Percentiles rank a stretch among this genome's conserved stretches.
Conservation (phyloP, 2,329 filamentous ascomycete genomes). For the Penicillium sclerotigenum region DNA sequence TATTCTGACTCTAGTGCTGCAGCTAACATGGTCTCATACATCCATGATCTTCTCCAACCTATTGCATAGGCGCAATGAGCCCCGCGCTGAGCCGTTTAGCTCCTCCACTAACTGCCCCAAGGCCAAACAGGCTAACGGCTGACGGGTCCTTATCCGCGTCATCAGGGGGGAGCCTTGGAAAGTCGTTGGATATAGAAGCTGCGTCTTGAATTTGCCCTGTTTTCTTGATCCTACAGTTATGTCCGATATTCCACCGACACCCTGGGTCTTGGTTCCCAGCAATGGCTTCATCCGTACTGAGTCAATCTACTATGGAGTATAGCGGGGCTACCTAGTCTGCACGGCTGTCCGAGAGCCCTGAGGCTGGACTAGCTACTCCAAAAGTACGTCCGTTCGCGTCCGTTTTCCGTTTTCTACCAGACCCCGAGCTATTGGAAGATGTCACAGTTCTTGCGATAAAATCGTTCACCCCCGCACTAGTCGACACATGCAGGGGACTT, state of each 20-base stretch:
- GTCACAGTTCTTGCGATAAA: neutral
- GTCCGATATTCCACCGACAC: neutral
- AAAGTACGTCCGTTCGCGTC: constrained; percentile 3
- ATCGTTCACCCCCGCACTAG: neutral
- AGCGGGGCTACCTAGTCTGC: constrained; percentile 4
- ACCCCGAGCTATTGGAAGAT: neutral
- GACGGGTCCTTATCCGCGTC: neutral
- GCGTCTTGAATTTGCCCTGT: neutral
- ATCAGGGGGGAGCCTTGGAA: neutral
- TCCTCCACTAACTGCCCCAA: neutral
- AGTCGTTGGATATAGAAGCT: neutral
- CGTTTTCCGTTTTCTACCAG: neutral
- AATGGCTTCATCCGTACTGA: neutral
- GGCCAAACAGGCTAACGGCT: neutral
- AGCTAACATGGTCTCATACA: neutral
- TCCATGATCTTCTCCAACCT: neutral
- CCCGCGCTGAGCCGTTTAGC: constrained; percentile 3
- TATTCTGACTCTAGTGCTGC: neutral
- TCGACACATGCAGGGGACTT: neutral
- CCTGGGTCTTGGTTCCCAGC: neutral
- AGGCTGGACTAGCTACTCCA: neutral
- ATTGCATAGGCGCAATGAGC: constrained; percentile 4
- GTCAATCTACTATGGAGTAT: neutral
- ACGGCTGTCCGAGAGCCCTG: neutral
- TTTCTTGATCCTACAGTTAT: neutral